Conservation (phyloP, 2,329 filamentous ascomycete species). For the Nothophaeocryptopus gaeumannii region DNA sequence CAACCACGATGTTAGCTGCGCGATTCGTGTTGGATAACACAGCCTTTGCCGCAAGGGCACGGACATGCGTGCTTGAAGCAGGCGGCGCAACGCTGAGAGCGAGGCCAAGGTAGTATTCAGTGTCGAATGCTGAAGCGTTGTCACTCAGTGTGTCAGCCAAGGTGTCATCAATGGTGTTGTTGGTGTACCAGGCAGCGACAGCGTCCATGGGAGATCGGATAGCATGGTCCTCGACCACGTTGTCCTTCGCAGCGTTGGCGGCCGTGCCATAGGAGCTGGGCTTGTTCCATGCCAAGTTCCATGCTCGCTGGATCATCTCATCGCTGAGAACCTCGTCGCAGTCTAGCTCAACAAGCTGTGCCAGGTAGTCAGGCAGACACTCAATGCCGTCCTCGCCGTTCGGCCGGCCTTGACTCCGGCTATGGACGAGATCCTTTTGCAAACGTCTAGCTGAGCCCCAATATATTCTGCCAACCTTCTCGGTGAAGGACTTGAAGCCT, state of each 20-base stretch:
- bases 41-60: constrained; percentile 58
- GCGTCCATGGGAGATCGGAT: constrained; percentile 86
- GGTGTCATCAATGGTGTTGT: constrained; percentile 65
- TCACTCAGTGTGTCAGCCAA: constrained; percentile 58
- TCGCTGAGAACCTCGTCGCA: constrained; percentile 79
- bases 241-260: constrained; percentile 71
- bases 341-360: constrained; percentile 70
- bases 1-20: constrained; percentile 50
- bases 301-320: constrained; percentile 75
- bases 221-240: constrained; percentile 78
- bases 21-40: constrained; percentile 56
- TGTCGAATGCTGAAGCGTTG: constrained; percentile 41
- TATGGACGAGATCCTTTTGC: constrained; percentile 40
- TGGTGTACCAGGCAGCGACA: constrained; percentile 88
- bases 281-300: constrained; percentile 85
- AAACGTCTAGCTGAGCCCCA: constrained; percentile 79
- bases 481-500: constrained; percentile 66
- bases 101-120: constrained; percentile 57
- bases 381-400: constrained; percentile 55
- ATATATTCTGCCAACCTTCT: constrained; percentile 68
- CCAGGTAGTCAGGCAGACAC: constrained; percentile 71
- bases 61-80: constrained; percentile 66
- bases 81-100: constrained; percentile 73
- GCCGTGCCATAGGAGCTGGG: constrained; percentile 66
- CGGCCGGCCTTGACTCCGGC: constrained; percentile 24